Evolutionary conservation across 31 red algal genomes (phyloP).

Genomic region (Bonnemaisonia californica): DNA sequence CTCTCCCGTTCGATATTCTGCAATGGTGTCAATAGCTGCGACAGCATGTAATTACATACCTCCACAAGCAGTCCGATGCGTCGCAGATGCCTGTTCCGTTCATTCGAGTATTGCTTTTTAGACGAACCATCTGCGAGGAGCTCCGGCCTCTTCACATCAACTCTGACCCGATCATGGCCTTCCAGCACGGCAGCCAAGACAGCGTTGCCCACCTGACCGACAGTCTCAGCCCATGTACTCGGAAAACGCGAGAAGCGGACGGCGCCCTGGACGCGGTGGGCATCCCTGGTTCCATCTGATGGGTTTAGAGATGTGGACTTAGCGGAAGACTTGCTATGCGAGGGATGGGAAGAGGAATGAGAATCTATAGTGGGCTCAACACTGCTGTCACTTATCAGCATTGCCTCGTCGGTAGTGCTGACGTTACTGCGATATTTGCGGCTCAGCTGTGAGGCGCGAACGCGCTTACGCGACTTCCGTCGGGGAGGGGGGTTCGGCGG

Average conservation of each 20-base stretch:
- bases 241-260: conserved; percentile 61
- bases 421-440: conserved; percentile 46
- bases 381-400: conserved; percentile 26
- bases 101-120: neutral
- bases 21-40: neutral
- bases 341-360: neutral
- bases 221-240: conserved; percentile 34
- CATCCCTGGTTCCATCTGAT: neutral
- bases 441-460: conserved; percentile 38
- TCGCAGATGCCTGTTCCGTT: neutral
- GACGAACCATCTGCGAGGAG: conserved; percentile 6
- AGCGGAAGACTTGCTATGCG: no score
- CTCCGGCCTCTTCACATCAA: conserved; percentile 53
- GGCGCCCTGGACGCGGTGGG: neutral
- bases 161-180: conserved; percentile 59
- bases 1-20: neutral
- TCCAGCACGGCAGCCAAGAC: conserved; percentile 27
- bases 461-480: conserved; percentile 7
- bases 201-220: conserved; percentile 35
- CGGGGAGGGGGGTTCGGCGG: neutral
- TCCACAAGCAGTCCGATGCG: neutral
- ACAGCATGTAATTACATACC: neutral
- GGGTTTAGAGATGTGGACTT: neutral
- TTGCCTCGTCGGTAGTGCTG: conserved; percentile 26
- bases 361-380: neutral